phyloP scores from a whole-genome alignment of 2,329 filamentous ascomycete species.

The Chrysoporthe puriensis region DNA sequence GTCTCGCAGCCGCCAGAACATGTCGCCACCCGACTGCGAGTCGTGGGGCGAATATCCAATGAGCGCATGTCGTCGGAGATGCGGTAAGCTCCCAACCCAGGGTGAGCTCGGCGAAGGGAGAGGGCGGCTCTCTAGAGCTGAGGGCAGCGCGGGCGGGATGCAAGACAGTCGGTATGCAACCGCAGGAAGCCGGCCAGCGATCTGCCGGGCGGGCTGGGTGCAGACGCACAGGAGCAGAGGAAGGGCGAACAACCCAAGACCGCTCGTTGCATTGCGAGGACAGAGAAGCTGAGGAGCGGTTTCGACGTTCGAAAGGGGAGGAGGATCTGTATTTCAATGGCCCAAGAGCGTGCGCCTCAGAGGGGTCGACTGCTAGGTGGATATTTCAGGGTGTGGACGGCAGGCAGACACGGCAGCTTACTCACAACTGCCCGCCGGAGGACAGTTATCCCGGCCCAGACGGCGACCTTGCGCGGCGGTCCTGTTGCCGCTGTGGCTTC shows the following conservation, averaged over 20 bases:
- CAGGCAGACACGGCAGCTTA: conserved; percentile 5
- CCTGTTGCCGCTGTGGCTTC: no score
- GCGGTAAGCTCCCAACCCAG: not conserved
- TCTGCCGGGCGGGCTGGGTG: not conserved
- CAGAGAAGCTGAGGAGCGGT: not conserved
- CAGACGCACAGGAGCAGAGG: not conserved
- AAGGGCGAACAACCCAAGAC: not conserved
- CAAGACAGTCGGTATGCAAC: conserved; percentile 7
- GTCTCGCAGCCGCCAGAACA: not conserved
- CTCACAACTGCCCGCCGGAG: no score
- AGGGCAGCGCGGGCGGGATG: not conserved
- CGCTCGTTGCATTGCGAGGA: not conserved
- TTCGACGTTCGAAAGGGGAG: not conserved
- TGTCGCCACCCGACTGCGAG: not conserved
- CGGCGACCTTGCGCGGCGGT: no score
- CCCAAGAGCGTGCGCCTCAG: not conserved
- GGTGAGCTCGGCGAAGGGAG: not conserved
- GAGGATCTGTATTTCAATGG: conserved; percentile 11
- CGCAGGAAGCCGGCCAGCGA: not conserved
- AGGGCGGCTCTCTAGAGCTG: not conserved
- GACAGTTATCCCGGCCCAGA: no score
- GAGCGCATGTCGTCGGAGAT: conserved; percentile 1
- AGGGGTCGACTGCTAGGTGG: conserved; percentile 10
- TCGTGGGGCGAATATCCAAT: not conserved
- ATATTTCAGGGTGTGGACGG: not conserved